Conservation (phyloP, 805 yeast genomes). For the Saccharomycopsis vini region DNA sequence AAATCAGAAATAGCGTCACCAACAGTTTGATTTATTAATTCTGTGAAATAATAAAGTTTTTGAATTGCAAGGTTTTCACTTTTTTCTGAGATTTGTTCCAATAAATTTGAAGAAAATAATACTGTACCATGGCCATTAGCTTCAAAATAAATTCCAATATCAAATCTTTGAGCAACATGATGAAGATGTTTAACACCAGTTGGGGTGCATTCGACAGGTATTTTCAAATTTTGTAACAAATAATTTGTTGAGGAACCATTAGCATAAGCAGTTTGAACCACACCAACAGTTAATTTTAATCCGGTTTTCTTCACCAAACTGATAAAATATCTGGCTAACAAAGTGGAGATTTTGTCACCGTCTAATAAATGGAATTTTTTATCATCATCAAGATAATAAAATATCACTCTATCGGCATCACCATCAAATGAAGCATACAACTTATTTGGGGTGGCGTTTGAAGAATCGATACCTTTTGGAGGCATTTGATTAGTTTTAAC, state of each 20-base stretch:
- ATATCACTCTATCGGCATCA: slow-evolving; percentile 91
- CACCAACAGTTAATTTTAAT: slow-evolving; percentile 49
- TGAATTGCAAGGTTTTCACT: slow-evolving; percentile 40
- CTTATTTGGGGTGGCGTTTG: slow-evolving; percentile 33
- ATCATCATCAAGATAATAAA: slow-evolving; percentile 44
- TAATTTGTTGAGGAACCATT: slow-evolving; percentile 84
- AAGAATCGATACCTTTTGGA: slow-evolving; percentile 47
- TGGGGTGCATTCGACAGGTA: slow-evolving; percentile 82
- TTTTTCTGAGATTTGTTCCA: slow-evolving; percentile 29
- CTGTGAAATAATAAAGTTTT: slow-evolving; percentile 51
- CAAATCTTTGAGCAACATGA: slow-evolving; percentile 71
- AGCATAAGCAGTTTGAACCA: slow-evolving; percentile 96
- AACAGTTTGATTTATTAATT: slow-evolving; percentile 90
- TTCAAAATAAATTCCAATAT: slow-evolving; percentile 91
- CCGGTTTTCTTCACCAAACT: slow-evolving; percentile 40
- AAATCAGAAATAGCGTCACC: slow-evolving; percentile 97
- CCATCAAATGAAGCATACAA: slow-evolving; percentile 88
- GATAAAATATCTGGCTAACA: slow-evolving; percentile 63
- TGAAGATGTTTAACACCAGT: slow-evolving; percentile 97
- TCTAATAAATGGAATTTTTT: slow-evolving; percentile 55
- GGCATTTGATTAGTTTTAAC: slow-evolving; percentile 82
- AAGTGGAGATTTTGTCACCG: slow-evolving; percentile 88
- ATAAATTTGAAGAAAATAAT: slow-evolving; percentile 52
- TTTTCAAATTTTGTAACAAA: slow-evolving; percentile 46
- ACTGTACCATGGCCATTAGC: slow-evolving; percentile 99